Base-by-base conservation (phyloP, 2,329 filamentous ascomycete genomes). In the Clarireedia homoeocarpa region DNA sequence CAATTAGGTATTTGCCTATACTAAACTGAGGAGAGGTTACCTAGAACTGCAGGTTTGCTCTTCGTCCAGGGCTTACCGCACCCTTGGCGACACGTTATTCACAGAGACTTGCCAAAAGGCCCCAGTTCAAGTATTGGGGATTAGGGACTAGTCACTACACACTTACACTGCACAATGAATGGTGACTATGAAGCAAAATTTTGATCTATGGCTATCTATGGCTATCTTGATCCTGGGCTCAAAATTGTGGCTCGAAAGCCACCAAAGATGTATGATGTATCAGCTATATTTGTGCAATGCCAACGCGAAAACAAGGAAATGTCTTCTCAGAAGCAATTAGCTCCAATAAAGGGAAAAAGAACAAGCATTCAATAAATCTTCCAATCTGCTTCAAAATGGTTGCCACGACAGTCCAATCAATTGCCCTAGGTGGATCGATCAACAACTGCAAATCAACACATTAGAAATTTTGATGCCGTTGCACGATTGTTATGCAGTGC, bases 341-440 rank as follows among this genome's bases (percentile, higher is more conserved):
- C 39, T 26, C 24, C 6, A 14, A 17, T 51, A 36, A 30, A 55
- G 34, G 50, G 27, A 24, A 55, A 30, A 53, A 42, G 39, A 49
- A 55, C 36, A 55, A 54, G 34, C 23, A 46, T 40, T 49, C 38
- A 57, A 53, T 47, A 59, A 40, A 59, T 59, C 57, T 44, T 53
- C 58, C 58, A 54, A 58, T 48, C 53, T 58, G 51, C 52, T 53
- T 58, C 56, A 56, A 60, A 56, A 60, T 48, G 27, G 42, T 36
- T n/a, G 47, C 44, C 55, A 58, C 23, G 42, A 51, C 30, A 58
- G 40, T 58, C 49, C 39, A 55, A 53, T 36, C 48, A 49, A 54
- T 47, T 36, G 38, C 15, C 49, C 42, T 42, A 53, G 48, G 30
- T 52, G 15, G 42, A 39, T 53, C 52, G 40, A 48, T 53, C 45